A percentile compares a stretch with the other conserved stretches of the same genome.
These are phyloP conservation scores for Skeletonema tropicum DNA, from an alignment of 108 stramenopile genomes.

Conservation along the genomic window DNA sequence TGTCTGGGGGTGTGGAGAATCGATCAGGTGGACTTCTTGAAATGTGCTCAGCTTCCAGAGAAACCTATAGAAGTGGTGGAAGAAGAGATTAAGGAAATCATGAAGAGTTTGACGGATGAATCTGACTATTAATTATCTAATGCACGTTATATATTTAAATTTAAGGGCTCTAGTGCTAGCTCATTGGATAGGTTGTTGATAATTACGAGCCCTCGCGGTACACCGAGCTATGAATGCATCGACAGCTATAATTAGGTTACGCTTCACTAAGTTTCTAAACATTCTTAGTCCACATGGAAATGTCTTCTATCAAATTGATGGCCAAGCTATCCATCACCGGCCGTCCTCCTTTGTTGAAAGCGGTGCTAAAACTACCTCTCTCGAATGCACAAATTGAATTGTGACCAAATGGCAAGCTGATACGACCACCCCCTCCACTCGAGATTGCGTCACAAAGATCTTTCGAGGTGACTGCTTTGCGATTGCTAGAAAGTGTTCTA, in stretches of 20 bases:
- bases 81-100: constrained; percentile 20
- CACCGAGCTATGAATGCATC: no score
- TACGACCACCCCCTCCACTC: background rate
- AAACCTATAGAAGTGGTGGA: constrained; percentile 12
- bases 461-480: constrained; percentile 32
- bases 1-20: constrained; percentile 65
- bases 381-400: constrained; percentile 77
- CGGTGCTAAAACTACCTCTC: constrained; percentile 49
- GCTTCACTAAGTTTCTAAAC: background rate
- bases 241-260: no score
- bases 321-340: constrained; percentile 77
- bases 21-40: constrained; percentile 55
- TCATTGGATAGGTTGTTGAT: no score
- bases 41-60: constrained; percentile 51
- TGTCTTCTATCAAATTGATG: constrained; percentile 59
- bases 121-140: no score
- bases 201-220: no score
- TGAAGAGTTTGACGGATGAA: no score
- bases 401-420: constrained; percentile 68
- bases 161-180: no score
- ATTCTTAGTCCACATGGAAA: constrained; percentile 52
- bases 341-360: constrained; percentile 58
- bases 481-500: constrained; percentile 41
- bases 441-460: constrained; percentile 26
- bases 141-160: no score